phyloP scores from a whole-genome alignment of 108 stramenopile genomes.

The Chaetoceros tenuissimus region DNA sequence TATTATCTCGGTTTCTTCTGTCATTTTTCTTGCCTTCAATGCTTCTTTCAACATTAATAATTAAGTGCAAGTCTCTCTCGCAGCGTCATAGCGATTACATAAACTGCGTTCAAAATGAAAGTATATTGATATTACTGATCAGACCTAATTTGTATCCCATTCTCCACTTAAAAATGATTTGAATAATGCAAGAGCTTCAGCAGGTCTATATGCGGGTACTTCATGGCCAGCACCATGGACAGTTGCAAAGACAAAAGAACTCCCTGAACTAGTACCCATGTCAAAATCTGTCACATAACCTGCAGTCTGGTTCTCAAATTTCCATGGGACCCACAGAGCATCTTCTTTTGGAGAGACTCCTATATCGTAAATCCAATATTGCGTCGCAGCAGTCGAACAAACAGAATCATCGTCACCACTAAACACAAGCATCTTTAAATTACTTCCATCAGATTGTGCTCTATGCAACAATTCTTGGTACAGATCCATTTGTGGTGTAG shows the following conservation, averaged over 20 bases:
- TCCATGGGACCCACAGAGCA: conserved; percentile 32
- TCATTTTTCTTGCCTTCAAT: no score
- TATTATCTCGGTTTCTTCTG: no score
- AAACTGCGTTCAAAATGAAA: no score
- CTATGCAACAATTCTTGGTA: background rate
- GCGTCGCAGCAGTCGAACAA: conserved; percentile 51
- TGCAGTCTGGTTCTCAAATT: conserved; percentile 40
- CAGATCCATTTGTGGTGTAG: conserved; percentile 29
- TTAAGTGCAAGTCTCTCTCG: no score
- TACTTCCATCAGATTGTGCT: background rate
- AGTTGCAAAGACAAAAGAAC: conserved; percentile 47
- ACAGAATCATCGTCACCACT: conserved; percentile 9
- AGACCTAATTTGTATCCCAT: no score
- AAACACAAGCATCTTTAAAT: conserved; percentile 45
- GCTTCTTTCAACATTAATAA: no score
- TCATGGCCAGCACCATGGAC: conserved; percentile 75
- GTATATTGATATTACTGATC: no score
- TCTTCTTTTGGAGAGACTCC: background rate
- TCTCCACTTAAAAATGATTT: conserved; percentile 10
- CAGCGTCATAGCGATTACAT: no score
- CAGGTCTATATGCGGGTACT: conserved; percentile 60
- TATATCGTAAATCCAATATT: conserved; percentile 91
- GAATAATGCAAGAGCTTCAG: conserved; percentile 45
- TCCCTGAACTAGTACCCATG: conserved; percentile 6
- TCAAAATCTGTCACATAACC: conserved; percentile 54